Evolutionary conservation across 176 grass and related monocot species (phyloP).

Genomic region (Juncus effusus): DNA sequence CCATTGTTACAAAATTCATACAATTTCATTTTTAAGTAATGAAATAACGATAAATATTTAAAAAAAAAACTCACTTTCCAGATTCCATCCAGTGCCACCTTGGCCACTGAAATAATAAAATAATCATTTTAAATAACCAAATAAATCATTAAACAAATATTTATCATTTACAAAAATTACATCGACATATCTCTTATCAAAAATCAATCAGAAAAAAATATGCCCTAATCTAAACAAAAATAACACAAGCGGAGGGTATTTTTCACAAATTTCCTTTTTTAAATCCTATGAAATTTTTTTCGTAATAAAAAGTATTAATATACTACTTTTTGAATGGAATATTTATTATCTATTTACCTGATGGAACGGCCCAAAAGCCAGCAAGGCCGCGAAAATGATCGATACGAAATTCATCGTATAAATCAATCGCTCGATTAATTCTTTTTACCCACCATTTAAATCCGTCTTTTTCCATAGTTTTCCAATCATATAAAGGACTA

Average conservation of each 20-base stretch:
- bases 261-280: too few relatives aligned
- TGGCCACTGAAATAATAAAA: constrained; percentile 54
- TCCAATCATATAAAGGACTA: constrained; percentile 92
- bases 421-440: constrained; percentile 93
- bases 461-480: constrained; percentile 69
- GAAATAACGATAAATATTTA: constrained; percentile 8
- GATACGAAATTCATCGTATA: constrained; percentile 96
- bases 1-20: too few relatives aligned
- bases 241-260: background rate
- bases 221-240: background rate
- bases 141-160: background rate
- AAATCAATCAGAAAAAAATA: background rate
- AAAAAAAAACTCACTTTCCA: constrained; percentile 69
- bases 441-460: constrained; percentile 92
- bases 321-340: background rate
- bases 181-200: too few relatives aligned
- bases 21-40: background rate
- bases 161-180: background rate
- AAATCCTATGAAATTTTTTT: too few relatives aligned
- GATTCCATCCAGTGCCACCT: constrained; percentile 67
- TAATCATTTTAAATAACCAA: constrained; percentile 22
- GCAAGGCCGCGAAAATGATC: constrained; percentile 93
- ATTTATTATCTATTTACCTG: constrained; percentile 44
- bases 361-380: constrained; percentile 88
- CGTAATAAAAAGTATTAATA: too few relatives aligned